These are phyloP conservation scores for Meredithiella fracta DNA, from an alignment of 2,329 filamentous ascomycete genomes.

Conservation along the genomic window DNA sequence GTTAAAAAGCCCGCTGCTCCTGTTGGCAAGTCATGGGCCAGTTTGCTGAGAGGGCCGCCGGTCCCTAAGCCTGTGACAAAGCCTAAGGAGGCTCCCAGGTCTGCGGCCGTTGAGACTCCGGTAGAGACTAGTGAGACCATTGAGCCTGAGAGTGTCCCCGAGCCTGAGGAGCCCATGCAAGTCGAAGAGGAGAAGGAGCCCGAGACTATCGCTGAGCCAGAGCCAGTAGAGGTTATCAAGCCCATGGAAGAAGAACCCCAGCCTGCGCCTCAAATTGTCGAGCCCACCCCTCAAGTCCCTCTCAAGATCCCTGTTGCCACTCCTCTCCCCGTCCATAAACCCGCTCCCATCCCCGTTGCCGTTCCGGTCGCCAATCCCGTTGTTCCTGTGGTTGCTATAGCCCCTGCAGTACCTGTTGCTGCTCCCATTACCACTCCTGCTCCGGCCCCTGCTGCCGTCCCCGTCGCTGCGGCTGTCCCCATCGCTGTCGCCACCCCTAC, in stretches of 20 bases:
- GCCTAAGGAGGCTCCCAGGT: slow-evolving; percentile 30
- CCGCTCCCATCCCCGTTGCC: slow-evolving; percentile 53
- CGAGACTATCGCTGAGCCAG: slow-evolving; percentile 21
- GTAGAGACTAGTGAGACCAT: slow-evolving; percentile 15
- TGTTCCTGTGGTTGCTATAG: slow-evolving; percentile 47
- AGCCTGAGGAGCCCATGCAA: slow-evolving; percentile 7
- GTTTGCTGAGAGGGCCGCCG: slow-evolving; percentile 50
- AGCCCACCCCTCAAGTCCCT: slow-evolving; percentile 24
- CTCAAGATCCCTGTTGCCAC: slow-evolving; percentile 51
- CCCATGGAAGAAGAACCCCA: slow-evolving; percentile 19
- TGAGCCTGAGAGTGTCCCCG: slow-evolving; percentile 1
- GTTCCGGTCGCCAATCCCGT: slow-evolving; percentile 44
- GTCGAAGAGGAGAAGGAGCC: slow-evolving; percentile 19
- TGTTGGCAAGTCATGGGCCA: slow-evolving; percentile 52
- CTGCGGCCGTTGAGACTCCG: slow-evolving; percentile 22
- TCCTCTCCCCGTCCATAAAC: slow-evolving; percentile 52
- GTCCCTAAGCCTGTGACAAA: slow-evolving; percentile 41
- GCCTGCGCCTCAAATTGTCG: slow-evolving; percentile 25
- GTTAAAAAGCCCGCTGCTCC: slow-evolving; percentile 25
- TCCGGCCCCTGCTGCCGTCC: slow-evolving; percentile 43
- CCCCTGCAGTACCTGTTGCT: slow-evolving; percentile 37
- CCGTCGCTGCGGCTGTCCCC: slow-evolving; percentile 41
- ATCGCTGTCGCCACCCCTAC: slow-evolving; percentile 44
- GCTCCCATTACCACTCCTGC: slow-evolving; percentile 45
- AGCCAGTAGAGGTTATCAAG: slow-evolving; percentile 22